Evolutionary conservation across 106 monocot species (phyloP), one percentile per base, ranked within the genome.

Genomic region (Triglochin maritima): DNA sequence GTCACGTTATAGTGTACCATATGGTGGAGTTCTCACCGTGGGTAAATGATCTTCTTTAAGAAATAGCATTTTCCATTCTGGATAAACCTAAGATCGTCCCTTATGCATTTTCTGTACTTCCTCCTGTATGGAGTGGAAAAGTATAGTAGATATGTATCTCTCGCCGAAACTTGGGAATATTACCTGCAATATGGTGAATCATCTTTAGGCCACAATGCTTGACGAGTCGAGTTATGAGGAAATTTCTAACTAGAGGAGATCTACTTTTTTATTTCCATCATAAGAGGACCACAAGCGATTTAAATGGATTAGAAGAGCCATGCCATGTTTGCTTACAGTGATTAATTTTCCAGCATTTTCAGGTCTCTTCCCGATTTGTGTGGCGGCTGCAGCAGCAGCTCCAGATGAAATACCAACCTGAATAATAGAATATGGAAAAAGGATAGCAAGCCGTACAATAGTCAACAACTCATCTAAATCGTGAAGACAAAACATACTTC

Each of bases 371-470:
- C 87, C 95, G 67, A 96, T 79, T 75, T 80, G 87, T 17, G 88
- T 69, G 59, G 95, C 90, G 56, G 95, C 95, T 49, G 87, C 87
- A 50, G 95, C 90, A 49, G 88, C 95, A 64, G 85, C 95, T 47
- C 95, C 90, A 16, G 90, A 96, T 57, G 95, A 96, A 79, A 91
- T 96, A 17, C 95, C 95, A 67, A 96, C 90, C 95, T 96, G 16
- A 17, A 47, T 10, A 51, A 50, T 0, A 29, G 29, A 29, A 60
- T 9, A 17, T 60, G 9, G 6, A 4, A 42, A 29, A 60, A 29
- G 29, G 3, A 16, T 17, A 2, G 41, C 3, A 60, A 6, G 41
- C 9, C 43, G 9, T 29, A 29, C 29, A 29, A 29, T 29, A 29
- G 29, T 29, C 29, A 29, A 1, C 29, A 29, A 29, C 29, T 29